Evolutionary conservation across 2,329 filamentous ascomycete genomes (phyloP).

Genomic region (Neonectria magnoliae): DNA sequence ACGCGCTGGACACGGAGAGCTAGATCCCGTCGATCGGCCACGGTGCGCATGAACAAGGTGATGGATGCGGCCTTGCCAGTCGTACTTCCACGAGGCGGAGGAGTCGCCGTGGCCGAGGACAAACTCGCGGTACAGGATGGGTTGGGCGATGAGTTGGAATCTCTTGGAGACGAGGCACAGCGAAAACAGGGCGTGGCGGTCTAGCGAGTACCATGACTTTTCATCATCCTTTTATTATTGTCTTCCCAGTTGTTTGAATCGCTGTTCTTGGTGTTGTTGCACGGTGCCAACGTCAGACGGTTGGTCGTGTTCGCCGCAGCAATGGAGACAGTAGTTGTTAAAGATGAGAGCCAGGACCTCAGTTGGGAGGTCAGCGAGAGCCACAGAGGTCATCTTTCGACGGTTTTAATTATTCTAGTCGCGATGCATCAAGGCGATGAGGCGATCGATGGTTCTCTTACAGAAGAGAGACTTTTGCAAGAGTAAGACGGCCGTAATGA

Average conservation of each 20-base stretch:
- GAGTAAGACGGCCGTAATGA: too few species aligned
- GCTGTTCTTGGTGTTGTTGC: background rate
- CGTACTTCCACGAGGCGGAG: background rate
- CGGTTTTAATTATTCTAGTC: background rate
- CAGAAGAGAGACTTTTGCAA: too few species aligned
- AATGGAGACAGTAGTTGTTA: constrained; percentile 10
- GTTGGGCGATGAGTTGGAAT: constrained; percentile 1
- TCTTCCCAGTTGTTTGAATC: background rate
- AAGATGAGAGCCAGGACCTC: background rate
- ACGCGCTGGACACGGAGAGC: background rate
- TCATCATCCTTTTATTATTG: background rate
- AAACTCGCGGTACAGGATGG: constrained; percentile 19
- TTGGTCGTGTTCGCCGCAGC: background rate
- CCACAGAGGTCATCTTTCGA: background rate
- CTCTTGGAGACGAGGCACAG: background rate
- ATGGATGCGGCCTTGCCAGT: constrained; percentile 7
- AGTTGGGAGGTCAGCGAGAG: background rate
- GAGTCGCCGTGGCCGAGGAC: constrained; percentile 17
- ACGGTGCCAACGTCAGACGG: constrained; percentile 8
- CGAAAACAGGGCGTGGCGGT: constrained; percentile 6
- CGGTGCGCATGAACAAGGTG: constrained; percentile 12
- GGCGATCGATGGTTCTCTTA: background rate
- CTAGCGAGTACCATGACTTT: constrained; percentile 2
- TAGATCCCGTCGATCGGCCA: constrained; percentile 1
- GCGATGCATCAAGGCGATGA: background rate